phyloP scores from a whole-genome alignment of 108 stramenopile species.

The Skeletonema costatum region DNA sequence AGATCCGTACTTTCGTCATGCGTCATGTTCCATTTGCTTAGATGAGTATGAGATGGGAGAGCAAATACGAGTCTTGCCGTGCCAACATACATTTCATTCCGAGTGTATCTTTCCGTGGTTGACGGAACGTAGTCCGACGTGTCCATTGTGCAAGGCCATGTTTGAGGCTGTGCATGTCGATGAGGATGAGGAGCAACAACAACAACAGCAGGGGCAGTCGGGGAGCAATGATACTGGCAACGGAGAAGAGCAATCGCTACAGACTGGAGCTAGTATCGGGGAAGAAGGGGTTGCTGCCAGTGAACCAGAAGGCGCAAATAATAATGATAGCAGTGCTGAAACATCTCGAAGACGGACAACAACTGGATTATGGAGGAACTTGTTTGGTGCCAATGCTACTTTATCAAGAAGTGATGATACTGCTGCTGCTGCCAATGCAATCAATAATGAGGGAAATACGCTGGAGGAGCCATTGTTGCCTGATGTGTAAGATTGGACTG shows the following conservation, averaged over 20 bases:
- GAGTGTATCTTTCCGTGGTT: slow-evolving; percentile 93
- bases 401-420: neutral
- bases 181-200: slow-evolving; percentile 10
- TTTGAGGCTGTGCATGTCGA: slow-evolving; percentile 45
- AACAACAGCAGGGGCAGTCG: neutral
- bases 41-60: too few species aligned
- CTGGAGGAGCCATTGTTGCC: neutral
- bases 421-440: slow-evolving; percentile 4
- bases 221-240: neutral
- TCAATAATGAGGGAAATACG: neutral
- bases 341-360: neutral
- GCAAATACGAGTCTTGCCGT: slow-evolving; percentile 74
- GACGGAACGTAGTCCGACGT: slow-evolving; percentile 75
- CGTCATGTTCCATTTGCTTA: too few species aligned
- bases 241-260: neutral
- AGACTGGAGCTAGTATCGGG: neutral
- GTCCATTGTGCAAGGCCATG: slow-evolving; percentile 84
- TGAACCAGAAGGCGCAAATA: neutral
- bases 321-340: neutral
- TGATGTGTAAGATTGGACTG: neutral
- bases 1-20: too few species aligned
- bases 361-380: neutral
- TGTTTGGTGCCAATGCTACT: neutral
- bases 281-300: neutral
- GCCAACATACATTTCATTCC: slow-evolving; percentile 85